A percentile compares a stretch with the other conserved stretches of the same genome.
phyloP scores from a whole-genome alignment of 495 filamentous ascomycete genomes.

The Penicillium lagena region DNA sequence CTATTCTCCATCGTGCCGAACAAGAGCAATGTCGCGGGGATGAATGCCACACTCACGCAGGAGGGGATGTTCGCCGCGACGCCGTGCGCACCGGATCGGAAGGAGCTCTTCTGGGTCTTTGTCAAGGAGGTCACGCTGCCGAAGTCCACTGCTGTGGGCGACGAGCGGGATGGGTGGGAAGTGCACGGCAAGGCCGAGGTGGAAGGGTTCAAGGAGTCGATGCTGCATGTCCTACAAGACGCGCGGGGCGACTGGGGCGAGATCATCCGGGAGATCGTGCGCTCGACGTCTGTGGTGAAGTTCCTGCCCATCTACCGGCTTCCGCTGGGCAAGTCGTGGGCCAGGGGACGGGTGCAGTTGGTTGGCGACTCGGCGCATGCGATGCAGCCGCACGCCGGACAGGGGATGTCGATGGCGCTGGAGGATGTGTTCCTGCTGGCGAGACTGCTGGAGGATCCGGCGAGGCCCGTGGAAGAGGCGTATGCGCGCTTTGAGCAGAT shows the following conservation, averaged over 20 bases:
- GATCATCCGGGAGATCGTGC: slow-evolving; percentile 31
- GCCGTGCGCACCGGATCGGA: slow-evolving; percentile 18
- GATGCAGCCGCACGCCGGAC: slow-evolving; percentile 37
- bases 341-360: slow-evolving; percentile 24
- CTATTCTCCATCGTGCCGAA: too few species aligned
- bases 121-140: slow-evolving; percentile 19
- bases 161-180: slow-evolving; percentile 34
- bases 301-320: slow-evolving; percentile 46
- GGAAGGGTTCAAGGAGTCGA: slow-evolving; percentile 21
- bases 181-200: slow-evolving; percentile 31
- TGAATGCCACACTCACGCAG: slow-evolving; percentile 37
- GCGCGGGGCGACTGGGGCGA: slow-evolving; percentile 37
- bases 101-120: slow-evolving; percentile 25
- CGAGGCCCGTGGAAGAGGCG: slow-evolving; percentile 9
- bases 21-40: slow-evolving; percentile 7
- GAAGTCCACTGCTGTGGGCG: slow-evolving; percentile 8
- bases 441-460: slow-evolving; percentile 21
- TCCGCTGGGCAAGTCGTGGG: slow-evolving; percentile 37
- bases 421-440: slow-evolving; percentile 38
- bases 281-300: slow-evolving; percentile 29
- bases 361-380: slow-evolving; percentile 41
- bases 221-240: slow-evolving; percentile 24
- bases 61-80: slow-evolving; percentile 44
- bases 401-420: slow-evolving; percentile 40
- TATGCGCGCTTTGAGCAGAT: slow-evolving; percentile 19